Conservation (phyloP, 73 alveolate species). For the Blepharisma japonicum region DNA sequence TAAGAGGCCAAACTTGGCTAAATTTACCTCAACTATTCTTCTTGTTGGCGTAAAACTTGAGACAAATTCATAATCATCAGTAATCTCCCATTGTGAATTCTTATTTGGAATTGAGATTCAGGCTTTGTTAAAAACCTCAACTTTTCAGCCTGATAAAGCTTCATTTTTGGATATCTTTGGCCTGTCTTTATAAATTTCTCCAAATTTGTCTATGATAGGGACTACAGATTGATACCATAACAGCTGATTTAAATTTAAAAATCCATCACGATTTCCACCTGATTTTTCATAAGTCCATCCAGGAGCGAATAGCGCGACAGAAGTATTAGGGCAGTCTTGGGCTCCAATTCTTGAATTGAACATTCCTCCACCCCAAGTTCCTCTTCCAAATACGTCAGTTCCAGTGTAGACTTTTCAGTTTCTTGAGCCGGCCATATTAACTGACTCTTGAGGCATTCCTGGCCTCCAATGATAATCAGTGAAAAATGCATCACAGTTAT, state of each 20-base stretch:
- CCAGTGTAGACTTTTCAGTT: constrained; percentile 49
- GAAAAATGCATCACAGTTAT: constrained; percentile 53
- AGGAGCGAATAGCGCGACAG: constrained; percentile 52
- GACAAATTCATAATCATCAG: background rate
- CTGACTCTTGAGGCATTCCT: constrained; percentile 27
- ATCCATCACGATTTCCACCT: constrained; percentile 28
- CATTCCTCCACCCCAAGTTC: constrained; percentile 63
- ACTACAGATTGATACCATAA: constrained; percentile 34
- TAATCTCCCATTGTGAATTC: constrained; percentile 5
- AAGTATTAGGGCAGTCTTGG: constrained; percentile 27
- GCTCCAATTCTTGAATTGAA: constrained; percentile 43
- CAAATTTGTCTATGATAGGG: background rate
- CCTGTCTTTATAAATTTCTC: background rate
- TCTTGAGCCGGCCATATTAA: background rate
- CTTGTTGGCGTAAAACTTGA: background rate
- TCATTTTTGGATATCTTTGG: background rate
- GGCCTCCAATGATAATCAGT: constrained; percentile 60
- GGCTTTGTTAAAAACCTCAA: background rate
- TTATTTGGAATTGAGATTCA: background rate
- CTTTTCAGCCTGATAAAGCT: background rate
- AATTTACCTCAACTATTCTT: background rate
- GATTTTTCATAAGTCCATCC: constrained; percentile 39
- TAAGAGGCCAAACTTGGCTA: background rate
- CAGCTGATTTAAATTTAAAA: constrained; percentile 36
- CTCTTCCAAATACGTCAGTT: constrained; percentile 58